Base-by-base conservation (phyloP, 2,329 filamentous ascomycete genomes). In the Aspergillus intermedius region DNA sequence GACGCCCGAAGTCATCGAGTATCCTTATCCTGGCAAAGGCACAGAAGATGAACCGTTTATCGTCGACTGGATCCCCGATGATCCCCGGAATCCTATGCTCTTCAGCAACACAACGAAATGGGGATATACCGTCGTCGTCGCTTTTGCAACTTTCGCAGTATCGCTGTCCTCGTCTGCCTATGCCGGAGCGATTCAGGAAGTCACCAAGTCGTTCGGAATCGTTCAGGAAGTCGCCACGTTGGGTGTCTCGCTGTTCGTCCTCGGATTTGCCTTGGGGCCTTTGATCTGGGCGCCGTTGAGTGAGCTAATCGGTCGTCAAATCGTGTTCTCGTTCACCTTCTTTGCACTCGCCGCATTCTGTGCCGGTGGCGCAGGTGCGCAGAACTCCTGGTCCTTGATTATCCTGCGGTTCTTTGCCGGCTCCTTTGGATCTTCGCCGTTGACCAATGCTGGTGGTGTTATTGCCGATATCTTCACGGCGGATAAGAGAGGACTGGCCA, bases 311-410 rank as follows among this genome's bases (percentile, higher is more conserved):
- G 60, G 60, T 3, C 70, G 78, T 8, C 75, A 82, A 57, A 65
- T 75, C 40, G 72, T 84, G 21, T 85, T 83, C 64, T 71, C 79
- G 52, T 64, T 74, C 53, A 82, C 78, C 1, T 83, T 81, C 58
- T 60, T 74, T 28, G 67, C 70, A 2, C 73, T 84, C 53, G 75
- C 76, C 1, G 76, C 73, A 1, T 85, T 85, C 61, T 81, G 78
- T 52, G 80, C 77, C 6, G 81, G 73, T 6, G 74, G 73, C 9
- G 77, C 79, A 2, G 80, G 75, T n/a, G 70, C 76, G 0, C 68
- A 77, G 41, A 79, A 76, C 54, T 79, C 83, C 51, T 70, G 69
- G 35, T 76, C 77, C 0, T 71, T 87, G 2, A 64, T 86, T 22
- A 73, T 84, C 10, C 68, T 84, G 19, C 76, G 83, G 43, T 85